Base-by-base conservation (phyloP, 768 basidiomycete genomes). In the Sporobolomyces pararoseus region DNA sequence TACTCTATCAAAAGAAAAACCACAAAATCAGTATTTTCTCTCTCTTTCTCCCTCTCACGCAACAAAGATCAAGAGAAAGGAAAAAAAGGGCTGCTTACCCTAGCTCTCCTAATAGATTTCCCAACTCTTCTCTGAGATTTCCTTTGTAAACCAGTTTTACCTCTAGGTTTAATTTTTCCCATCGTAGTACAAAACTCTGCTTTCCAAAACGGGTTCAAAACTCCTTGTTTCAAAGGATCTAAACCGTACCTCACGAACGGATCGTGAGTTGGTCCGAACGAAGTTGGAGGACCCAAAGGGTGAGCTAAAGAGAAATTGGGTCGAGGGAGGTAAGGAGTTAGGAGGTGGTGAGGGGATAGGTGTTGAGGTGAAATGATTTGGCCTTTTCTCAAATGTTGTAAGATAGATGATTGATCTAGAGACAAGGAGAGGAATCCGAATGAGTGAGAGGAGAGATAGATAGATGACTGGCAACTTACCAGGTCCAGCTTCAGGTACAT, bases 131-230 rank as follows among this genome's bases (percentile, higher is more conserved):
- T 46, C 73, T 74, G 73, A 37, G 29, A 62, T 42, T 67, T 65
- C 39, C 70, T 39, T 60, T 74, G 73, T 54, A 74, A 23, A 1
- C 60, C 60, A 29, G 73, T 74, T 63, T 74, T 71, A 16, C 70
- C 70, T 5, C 73, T 21, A 19, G 58, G 37, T 63, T 68, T 62
- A 42, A 74, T 71, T 64, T 71, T 74, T 25, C 73, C 73, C 73
- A 74, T 74, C 14, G 39, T 66, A 53, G 73, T 74, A 25, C 58
- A 57, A 50, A 63, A 74, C 60, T 65, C 61, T 31, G 60, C 42
- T 54, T 58, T 39, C n/a, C 71, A 27, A 21, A 10, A 63, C 13
- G 70, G 66, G 64, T 74, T 74, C 60, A 71, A 47, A 32, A 37
- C 46, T 35, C 53, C 62, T 10, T 58, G 29, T 14, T 7, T 25